Evolutionary conservation across 306 rosid genomes (phyloP).

Genomic region (Comarum palustre): DNA sequence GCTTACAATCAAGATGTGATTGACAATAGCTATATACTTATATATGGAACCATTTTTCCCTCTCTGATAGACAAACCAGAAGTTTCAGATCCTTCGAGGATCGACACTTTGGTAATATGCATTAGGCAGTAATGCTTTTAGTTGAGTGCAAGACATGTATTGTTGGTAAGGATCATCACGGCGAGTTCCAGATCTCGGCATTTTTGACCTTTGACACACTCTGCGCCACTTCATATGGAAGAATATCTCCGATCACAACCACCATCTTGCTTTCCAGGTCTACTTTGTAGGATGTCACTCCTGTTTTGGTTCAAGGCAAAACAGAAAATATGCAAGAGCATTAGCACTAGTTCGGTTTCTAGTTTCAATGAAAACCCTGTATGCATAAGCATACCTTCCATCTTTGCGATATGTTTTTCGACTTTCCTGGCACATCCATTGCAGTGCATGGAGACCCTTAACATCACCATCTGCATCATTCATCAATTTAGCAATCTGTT

Average conservation of each 20-base stretch:
- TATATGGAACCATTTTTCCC: neutral
- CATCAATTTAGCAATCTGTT: neutral
- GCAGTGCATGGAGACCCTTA: slow-evolving; percentile 94
- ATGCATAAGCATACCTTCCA: slow-evolving; percentile 52
- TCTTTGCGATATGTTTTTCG: slow-evolving; percentile 79
- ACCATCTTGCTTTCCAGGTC: slow-evolving; percentile 77
- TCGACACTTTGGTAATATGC: neutral
- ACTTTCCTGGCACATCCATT: slow-evolving; percentile 86
- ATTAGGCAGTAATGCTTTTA: neutral
- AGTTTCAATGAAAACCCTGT: neutral
- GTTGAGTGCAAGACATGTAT: neutral
- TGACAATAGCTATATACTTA: neutral
- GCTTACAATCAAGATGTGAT: neutral
- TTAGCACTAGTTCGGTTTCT: neutral
- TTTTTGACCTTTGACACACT: slow-evolving; percentile 82
- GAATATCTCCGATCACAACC: slow-evolving; percentile 78
- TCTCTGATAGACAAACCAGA: neutral
- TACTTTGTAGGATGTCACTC: slow-evolving; percentile 75
- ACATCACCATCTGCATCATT: slow-evolving; percentile 57
- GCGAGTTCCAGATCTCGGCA: slow-evolving; percentile 60
- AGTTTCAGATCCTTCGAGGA: neutral
- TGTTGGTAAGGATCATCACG: slow-evolving; percentile 8
- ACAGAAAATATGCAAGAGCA: neutral
- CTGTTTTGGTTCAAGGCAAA: slow-evolving; percentile 30
- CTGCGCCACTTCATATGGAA: slow-evolving; percentile 74